Evolutionary conservation across 495 filamentous ascomycete genomes (phyloP).

Genomic region (Daldinia bambusicola): DNA sequence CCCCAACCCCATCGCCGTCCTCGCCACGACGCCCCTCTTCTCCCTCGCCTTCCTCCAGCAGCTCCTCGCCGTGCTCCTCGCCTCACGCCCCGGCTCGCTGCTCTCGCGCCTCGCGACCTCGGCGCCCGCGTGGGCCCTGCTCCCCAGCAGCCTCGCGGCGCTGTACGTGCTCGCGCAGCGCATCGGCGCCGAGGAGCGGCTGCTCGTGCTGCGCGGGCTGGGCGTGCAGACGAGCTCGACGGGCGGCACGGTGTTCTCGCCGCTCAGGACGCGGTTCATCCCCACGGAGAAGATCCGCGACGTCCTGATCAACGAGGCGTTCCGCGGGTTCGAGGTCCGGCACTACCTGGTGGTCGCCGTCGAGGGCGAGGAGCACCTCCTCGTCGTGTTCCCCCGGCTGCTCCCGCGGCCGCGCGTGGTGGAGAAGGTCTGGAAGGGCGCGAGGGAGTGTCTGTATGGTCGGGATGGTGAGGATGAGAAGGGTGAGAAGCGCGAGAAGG

Average conservation of each 20-base stretch:
- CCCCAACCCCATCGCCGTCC: slow-evolving; percentile 4
- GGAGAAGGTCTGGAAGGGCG: slow-evolving; percentile 88
- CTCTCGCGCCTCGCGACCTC: slow-evolving; percentile 25
- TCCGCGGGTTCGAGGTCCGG: slow-evolving; percentile 88
- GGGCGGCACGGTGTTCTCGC: slow-evolving; percentile 68
- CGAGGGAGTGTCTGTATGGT: slow-evolving; percentile 80
- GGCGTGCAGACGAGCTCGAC: slow-evolving; percentile 89
- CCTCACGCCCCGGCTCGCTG: slow-evolving; percentile 3
- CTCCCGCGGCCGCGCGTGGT: slow-evolving; percentile 74
- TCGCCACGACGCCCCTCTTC: slow-evolving; percentile 33
- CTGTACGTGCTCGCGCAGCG: slow-evolving; percentile 54
- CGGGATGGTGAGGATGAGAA: slow-evolving; percentile 52
- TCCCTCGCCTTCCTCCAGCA: slow-evolving; percentile 49
- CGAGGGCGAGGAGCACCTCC: slow-evolving; percentile 85
- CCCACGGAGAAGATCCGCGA: slow-evolving; percentile 91
- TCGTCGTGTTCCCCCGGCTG: slow-evolving; percentile 91
- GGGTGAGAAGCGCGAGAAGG: no score
- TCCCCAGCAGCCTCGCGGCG: slow-evolving; percentile 45
- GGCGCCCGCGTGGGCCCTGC: slow-evolving; percentile 49
- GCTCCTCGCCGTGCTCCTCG: slow-evolving; percentile 43
- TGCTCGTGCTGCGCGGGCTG: slow-evolving; percentile 87
- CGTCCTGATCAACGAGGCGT: slow-evolving; percentile 94
- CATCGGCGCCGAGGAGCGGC: slow-evolving; percentile 75
- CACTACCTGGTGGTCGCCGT: slow-evolving; percentile 93
- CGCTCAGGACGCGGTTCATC: slow-evolving; percentile 81